phyloP scores from a whole-genome alignment of 148 eudicot genomes.

The Camellia japonica region DNA sequence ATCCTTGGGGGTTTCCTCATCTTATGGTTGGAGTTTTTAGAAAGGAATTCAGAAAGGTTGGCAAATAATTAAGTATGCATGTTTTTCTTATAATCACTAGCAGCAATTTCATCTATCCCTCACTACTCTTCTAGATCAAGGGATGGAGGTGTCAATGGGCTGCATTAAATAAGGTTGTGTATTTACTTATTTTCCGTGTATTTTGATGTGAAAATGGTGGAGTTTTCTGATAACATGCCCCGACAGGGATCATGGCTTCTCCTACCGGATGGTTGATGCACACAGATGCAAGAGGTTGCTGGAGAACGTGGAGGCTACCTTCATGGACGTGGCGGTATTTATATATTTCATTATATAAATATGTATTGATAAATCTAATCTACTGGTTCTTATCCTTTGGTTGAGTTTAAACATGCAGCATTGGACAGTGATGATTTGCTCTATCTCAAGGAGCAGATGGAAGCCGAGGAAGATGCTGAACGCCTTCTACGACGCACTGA shows the following conservation, averaged over 20 bases:
- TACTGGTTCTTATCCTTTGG: conserved; percentile 18
- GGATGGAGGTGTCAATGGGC: not conserved
- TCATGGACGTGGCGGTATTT: conserved; percentile 93
- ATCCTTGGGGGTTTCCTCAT: no score
- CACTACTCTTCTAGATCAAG: not conserved
- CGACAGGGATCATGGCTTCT: conserved; percentile 93
- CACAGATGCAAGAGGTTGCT: conserved; percentile 99
- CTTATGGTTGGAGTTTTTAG: no score
- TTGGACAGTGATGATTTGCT: conserved; percentile 98
- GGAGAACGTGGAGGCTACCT: conserved; percentile 99
- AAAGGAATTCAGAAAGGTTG: no score
- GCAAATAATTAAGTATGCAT: not conserved
- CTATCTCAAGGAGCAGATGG: conserved; percentile 98
- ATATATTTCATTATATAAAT: not conserved
- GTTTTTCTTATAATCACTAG: not conserved
- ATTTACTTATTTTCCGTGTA: not conserved
- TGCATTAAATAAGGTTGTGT: conserved; percentile 2
- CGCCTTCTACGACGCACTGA: conserved; percentile 92
- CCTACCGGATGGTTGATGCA: conserved; percentile 59
- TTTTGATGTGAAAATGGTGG: conserved; percentile 24
- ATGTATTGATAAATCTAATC: not conserved
- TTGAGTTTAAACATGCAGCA: conserved; percentile 64
- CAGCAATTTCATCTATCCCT: not conserved
- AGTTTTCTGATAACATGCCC: conserved; percentile 92
- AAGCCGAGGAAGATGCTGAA: conserved; percentile 99